These are phyloP conservation scores for Sugiyamaella marilandica DNA, from an alignment of 805 yeast genomes.

Conservation along the genomic window DNA sequence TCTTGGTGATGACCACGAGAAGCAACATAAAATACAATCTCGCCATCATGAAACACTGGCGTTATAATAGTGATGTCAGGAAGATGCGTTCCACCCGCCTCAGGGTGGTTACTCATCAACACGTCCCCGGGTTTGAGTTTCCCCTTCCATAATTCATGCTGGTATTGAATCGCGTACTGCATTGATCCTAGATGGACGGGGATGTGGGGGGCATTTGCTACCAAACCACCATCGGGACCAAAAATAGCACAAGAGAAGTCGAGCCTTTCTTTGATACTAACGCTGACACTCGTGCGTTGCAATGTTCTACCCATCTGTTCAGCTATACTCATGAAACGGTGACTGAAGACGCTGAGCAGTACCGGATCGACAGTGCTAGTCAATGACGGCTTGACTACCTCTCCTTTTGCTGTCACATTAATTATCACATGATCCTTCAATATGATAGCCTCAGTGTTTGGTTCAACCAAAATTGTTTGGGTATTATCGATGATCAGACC, in stretches of 20 bases:
- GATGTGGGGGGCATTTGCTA: conserved; percentile 82
- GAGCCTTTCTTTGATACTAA: conserved; percentile 74
- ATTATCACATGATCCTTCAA: conserved; percentile 6
- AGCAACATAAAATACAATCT: conserved; percentile 59
- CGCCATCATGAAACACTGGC: conserved; percentile 59
- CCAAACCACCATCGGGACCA: conserved; percentile 65
- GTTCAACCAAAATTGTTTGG: conserved; percentile 9
- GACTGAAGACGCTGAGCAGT: conserved; percentile 68
- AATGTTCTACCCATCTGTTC: conserved; percentile 81
- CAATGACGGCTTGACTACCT: neutral
- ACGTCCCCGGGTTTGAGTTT: conserved; percentile 69
- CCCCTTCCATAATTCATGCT: conserved; percentile 59
- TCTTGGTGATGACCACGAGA: conserved; percentile 95
- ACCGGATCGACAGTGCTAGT: conserved; percentile 53
- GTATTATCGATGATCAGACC: conserved; percentile 10
- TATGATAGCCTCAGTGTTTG: conserved; percentile 4
- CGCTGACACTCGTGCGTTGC: conserved; percentile 72
- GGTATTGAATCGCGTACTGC: conserved; percentile 70
- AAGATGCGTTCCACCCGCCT: conserved; percentile 74
- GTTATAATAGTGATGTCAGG: conserved; percentile 90
- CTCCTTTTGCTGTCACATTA: neutral
- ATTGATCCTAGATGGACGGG: conserved; percentile 84
- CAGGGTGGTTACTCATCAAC: conserved; percentile 71
- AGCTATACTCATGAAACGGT: conserved; percentile 84
- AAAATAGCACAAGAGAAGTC: conserved; percentile 83